Base-by-base conservation (phyloP, 116 monocot genomes). In the Phalaenopsis hybrid region DNA sequence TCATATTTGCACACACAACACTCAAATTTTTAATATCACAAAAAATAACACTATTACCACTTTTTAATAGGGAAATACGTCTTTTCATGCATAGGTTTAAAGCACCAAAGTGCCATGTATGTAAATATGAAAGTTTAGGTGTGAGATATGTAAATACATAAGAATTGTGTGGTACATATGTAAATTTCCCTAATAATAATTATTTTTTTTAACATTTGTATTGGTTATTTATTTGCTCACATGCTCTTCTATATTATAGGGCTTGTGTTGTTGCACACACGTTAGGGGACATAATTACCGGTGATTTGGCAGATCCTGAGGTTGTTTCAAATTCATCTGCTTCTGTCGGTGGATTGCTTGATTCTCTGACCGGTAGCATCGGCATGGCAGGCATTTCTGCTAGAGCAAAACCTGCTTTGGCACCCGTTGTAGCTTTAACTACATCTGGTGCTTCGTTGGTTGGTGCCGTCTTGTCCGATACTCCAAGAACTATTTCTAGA, bases 361-460 rank as follows among this genome's bases (percentile, higher is more conserved):
- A 98, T 86, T 95, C 98, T 34, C 86, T 98, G n/a, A 98, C 98
- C 44, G 98, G 95, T 63, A 93, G 93, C 63, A 98, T 98, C 85
- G 98, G 98, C 28, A 96, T 96, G 81, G 75, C 88, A 57, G 84
- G 89, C 43, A 91, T 98, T 81, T 85, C 98, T 84, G 83, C 92
- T 7, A 89, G 98, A 81, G 87, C 93, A 73, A 95, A 95, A 87
- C 98, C 93, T 81, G 79, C 81, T 79, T 86, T 89, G 43, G 83
- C 90, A 78, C 90, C 96, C 57, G 88, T 89, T 87, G 82, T 89
- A 79, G 73, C 85, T 80, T 87, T 86, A 50, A 80, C 87, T 57
- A 58, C 87, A 73, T 85, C 93, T 59, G 80, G 73, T 73, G 79
- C 93, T 77, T 87, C 90, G 34, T 76, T 68, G 37, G 37, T 81